Evolutionary conservation across 2,329 filamentous ascomycete species (phyloP), one percentile per base, ranked within the genome.

Genomic region (Botrytis elliptica): DNA sequence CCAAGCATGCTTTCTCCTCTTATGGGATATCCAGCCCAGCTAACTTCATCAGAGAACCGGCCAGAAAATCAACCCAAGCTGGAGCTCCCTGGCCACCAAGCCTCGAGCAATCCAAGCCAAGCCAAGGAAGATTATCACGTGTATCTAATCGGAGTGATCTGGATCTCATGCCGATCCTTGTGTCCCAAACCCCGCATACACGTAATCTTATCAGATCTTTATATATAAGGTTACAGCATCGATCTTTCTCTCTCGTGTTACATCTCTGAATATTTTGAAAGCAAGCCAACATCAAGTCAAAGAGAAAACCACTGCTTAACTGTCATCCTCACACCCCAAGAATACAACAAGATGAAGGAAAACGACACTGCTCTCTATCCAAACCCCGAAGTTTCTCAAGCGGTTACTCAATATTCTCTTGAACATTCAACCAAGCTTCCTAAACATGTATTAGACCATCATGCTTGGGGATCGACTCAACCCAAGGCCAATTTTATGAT

Each of bases 321-420:
- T 8, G 33, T 22, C 5, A 46, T 22, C 18, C 16, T n/a, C 18
- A 62, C n/a, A 55, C 36, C 36, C 25, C 20, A 44, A 70, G 14
- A 44, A 60, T 3, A 49, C 18, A 14, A 18, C 44, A 77, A 72
- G 42, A 80, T 80, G 79, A 79, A 80, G 70, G 75, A 77, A 60
- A 77, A 77, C 42, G 76, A 74, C 4, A 78, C 82, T 38, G 77
- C 80, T 40, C 82, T 86, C 52, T 86, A 85, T 77, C 81, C 83
- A 46, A 85, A 83, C 70, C 80, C 82, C 40, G 77, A 82, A 71
- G 82, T 86, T 69, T 82, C 82, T 70, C 76, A 79, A 68, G 82
- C 80, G 29, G 85, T 86, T 74, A 81, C 82, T 22, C 79, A 82
- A 20, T 87, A 87, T 77, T 81, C 85, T 29, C 80, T 82, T 52